A percentile compares a stretch with the other conserved stretches of the same genome.
Conservation (phyloP, 2,329 filamentous ascomycete species). For the Didymella arachidicola region DNA sequence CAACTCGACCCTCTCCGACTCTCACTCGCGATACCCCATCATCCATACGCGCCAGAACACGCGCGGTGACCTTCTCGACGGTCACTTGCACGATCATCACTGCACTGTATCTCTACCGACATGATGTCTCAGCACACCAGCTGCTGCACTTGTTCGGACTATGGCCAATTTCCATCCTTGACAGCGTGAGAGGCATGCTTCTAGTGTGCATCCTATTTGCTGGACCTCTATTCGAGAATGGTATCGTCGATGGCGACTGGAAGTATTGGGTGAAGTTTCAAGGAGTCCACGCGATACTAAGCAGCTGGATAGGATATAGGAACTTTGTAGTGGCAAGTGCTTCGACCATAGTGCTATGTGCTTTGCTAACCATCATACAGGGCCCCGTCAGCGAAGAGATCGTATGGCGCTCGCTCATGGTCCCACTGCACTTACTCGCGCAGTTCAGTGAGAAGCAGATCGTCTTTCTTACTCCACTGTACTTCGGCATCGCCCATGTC, state of each 20-base stretch:
- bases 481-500: constrained; percentile 91
- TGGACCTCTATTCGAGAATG: constrained; percentile 82
- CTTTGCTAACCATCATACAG: constrained; percentile 29
- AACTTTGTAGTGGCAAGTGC: constrained; percentile 81
- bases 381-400: constrained; percentile 92
- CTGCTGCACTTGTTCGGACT: constrained; percentile 77
- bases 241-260: constrained; percentile 76
- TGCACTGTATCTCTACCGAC: constrained; percentile 68
- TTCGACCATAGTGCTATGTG: neutral
- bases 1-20: constrained; percentile 78
- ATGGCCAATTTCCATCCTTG: constrained; percentile 75
- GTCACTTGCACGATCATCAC: constrained; percentile 71
- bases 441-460: constrained; percentile 61
- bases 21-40: constrained; percentile 87
- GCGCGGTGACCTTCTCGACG: constrained; percentile 80
- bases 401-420: constrained; percentile 86
- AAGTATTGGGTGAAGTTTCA: constrained; percentile 66
- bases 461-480: constrained; percentile 82
- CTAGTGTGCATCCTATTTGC: constrained; percentile 82
- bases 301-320: constrained; percentile 82
- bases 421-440: constrained; percentile 82
- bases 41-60: constrained; percentile 86
- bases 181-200: constrained; percentile 69
- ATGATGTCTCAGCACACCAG: constrained; percentile 58
- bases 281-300: constrained; percentile 64